phyloP scores from a whole-genome alignment of 192 early-diverging fungal genomes.

The Phycomyces blakesleeanus region DNA sequence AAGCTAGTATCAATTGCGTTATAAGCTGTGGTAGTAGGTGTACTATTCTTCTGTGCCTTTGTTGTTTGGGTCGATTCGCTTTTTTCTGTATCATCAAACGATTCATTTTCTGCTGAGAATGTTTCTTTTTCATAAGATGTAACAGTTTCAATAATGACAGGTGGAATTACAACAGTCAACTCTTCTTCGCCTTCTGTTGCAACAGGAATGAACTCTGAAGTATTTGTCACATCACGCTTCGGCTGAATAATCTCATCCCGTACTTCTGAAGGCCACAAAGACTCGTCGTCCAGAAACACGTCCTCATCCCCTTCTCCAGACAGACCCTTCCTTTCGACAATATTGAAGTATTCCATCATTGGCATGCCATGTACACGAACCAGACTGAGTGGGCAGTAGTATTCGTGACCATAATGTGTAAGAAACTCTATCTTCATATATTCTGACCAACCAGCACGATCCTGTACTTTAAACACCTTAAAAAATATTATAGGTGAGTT shows the following conservation, averaged over 20 bases:
- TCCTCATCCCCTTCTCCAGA: conserved; percentile 35
- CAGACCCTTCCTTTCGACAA: conserved; percentile 44
- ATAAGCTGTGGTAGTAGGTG: too few species aligned
- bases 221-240: conserved; percentile 9
- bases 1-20: too few species aligned
- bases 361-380: conserved; percentile 88
- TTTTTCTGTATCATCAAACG: background rate
- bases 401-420: conserved; percentile 85
- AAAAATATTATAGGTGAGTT: conserved; percentile 1
- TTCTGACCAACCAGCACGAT: conserved; percentile 74
- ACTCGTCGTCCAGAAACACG: conserved; percentile 9
- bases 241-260: conserved; percentile 31
- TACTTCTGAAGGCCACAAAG: conserved; percentile 31
- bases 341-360: conserved; percentile 83
- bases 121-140: background rate
- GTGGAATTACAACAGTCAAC: background rate
- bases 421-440: conserved; percentile 89
- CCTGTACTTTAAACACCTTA: conserved; percentile 77
- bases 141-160: background rate
- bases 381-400: conserved; percentile 89
- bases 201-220: conserved; percentile 18
- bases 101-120: background rate
- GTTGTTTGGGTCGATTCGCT: too few species aligned
- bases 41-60: too few species aligned
- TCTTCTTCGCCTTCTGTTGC: conserved; percentile 11